Evolutionary conservation across 2,329 filamentous ascomycete genomes (phyloP), one percentile per base, ranked within the genome.

Genomic region (Metarhizium album): DNA sequence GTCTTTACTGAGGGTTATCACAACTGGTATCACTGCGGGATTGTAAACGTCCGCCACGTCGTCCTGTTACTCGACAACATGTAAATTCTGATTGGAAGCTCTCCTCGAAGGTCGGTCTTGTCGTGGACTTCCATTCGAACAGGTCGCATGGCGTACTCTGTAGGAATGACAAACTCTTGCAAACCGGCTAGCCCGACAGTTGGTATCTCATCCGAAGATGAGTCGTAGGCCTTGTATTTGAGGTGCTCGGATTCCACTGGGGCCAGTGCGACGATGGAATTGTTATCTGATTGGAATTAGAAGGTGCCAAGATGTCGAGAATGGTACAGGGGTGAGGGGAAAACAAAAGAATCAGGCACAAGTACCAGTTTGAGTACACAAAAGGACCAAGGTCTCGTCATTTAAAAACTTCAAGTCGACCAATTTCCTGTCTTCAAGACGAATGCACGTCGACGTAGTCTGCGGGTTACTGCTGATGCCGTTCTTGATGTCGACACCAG

Each of bases 381-480:
- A 73, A 1, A 87, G 57, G 49, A 89, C 71, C 2, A 90, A 62
- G 0, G 69, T 73, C 13, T 73, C 65, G 50, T 85, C 79, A 58
- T 84, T 74, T 42, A 87, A 73, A 59, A 90, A 88, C 60, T 84
- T 83, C 14, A 85, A 64, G 61, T 89, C 83, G 20, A 80, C 64
- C 16, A 83, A 66, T n/a, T 64, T 67, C 11, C 67, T 67, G 5
- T 67, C 59, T 1, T 64, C 67, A 2, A 80, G 63, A 31, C 65
- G 64, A 8, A 81, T 54, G 23, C 64, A 61, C 35, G 71, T 70
- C 3, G 66, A 64, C n/a, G 63, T 62, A 2, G 69, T 69, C 1
- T 64, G 58, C 3, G 67, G 59, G 35, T 65, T 63, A 50, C 71
- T 70, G 57, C 78, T 86, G 52, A 84, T 78, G 38, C 80, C 79